These are phyloP conservation scores for Auxenochlorella pyrenoidosa DNA, from an alignment of 139 green algal species.

Conservation along the genomic window DNA sequence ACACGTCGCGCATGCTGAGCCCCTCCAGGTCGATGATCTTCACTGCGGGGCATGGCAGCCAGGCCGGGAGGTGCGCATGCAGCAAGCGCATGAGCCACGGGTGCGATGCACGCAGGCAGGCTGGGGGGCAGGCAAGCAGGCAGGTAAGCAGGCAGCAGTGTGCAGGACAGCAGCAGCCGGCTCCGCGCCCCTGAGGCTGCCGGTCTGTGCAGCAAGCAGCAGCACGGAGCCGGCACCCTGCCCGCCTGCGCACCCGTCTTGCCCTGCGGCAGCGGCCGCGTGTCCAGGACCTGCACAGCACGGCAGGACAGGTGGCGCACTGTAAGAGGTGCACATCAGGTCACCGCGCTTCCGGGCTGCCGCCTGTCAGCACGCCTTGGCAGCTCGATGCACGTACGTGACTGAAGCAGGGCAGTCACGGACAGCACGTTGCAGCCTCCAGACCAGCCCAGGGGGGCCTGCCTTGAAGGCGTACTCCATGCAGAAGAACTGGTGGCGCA, in stretches of 20 bases:
- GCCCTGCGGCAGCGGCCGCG: conserved; percentile 28
- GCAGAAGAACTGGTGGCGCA: conserved; percentile 37
- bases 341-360: no score
- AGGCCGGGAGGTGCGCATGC: no score
- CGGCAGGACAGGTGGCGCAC: no score
- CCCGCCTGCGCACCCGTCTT: conserved; percentile 21
- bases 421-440: no score
- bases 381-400: no score
- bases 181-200: no score
- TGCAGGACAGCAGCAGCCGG: background rate
- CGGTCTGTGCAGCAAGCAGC: background rate
- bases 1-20: conserved; percentile 32
- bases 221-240: background rate
- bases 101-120: no score
- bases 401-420: no score
- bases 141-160: background rate
- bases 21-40: conserved; percentile 40
- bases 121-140: background rate
- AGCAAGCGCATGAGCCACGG: no score
- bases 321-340: no score
- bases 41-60: conserved; percentile 21
- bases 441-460: no score
- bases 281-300: conserved; percentile 16
- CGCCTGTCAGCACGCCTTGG: no score
- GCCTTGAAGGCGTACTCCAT: conserved; percentile 19